Conservation (phyloP, 495 filamentous ascomycete species). For the Acidomyces sp. region DNA sequence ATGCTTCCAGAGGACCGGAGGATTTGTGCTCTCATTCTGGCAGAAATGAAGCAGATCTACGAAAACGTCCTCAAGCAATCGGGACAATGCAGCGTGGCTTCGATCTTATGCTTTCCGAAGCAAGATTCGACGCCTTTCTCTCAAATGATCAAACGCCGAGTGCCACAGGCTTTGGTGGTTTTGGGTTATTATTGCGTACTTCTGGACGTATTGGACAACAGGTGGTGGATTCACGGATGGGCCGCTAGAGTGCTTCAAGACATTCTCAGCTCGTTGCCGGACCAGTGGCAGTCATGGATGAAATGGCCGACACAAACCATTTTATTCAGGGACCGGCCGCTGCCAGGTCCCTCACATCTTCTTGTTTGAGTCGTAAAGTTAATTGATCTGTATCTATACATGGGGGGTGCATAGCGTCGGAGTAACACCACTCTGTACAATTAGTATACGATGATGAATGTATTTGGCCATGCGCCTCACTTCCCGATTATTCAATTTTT, state of each 20-base stretch:
- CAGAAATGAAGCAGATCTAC: conserved; percentile 16
- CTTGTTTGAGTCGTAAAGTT: no score
- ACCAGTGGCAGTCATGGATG: conserved; percentile 17
- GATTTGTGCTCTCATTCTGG: conserved; percentile 10
- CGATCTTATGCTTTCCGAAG: conserved; percentile 17
- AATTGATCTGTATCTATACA: no score
- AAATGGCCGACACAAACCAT: conserved; percentile 14
- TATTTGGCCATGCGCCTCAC: no score
- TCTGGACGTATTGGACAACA: conserved; percentile 8
- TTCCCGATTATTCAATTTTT: no score
- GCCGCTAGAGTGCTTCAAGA: conserved; percentile 12
- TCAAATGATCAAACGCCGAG: conserved; percentile 11
- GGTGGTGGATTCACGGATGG: conserved; percentile 17
- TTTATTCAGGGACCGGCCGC: conserved; percentile 2
- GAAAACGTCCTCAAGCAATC: conserved; percentile 5
- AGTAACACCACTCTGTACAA: no score
- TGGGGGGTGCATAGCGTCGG: no score
- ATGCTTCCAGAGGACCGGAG: conserved; percentile 15
- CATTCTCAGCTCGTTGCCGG: conserved; percentile 9
- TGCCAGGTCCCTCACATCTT: no score
- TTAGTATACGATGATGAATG: no score
- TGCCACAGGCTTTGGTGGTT: conserved; percentile 14
- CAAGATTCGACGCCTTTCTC: conserved; percentile 15
- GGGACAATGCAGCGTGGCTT: conserved; percentile 8
- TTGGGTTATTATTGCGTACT: conserved; percentile 19